These are phyloP conservation scores for Coemansia sp. DNA, from an alignment of 192 early-diverging fungal genomes.

Conservation along the genomic window DNA sequence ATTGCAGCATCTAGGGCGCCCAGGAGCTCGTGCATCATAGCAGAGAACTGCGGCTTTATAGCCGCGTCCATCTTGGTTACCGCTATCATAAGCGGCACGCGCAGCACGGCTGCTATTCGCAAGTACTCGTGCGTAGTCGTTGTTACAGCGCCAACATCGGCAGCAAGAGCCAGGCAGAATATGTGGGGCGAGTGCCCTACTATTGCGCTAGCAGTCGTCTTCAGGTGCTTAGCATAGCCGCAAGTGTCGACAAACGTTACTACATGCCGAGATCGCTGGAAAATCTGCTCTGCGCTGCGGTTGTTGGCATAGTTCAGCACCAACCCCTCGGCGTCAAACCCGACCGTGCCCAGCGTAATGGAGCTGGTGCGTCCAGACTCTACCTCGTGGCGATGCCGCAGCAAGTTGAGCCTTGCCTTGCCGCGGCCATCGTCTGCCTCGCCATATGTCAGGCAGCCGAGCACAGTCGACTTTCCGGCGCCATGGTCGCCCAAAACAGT, in stretches of 20 bases:
- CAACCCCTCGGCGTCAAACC: constrained; percentile 71
- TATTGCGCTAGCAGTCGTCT: constrained; percentile 90
- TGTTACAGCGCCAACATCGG: constrained; percentile 64
- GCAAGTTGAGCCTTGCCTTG: constrained; percentile 78
- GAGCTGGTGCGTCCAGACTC: constrained; percentile 92
- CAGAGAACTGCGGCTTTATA: constrained; percentile 56
- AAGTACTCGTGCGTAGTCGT: constrained; percentile 81
- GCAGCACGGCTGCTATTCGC: constrained; percentile 76
- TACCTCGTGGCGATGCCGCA: constrained; percentile 92
- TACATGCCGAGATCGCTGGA: constrained; percentile 71
- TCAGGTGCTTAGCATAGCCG: constrained; percentile 86
- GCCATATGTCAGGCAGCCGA: constrained; percentile 81
- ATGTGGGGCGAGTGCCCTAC: constrained; percentile 88
- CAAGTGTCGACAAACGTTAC: constrained; percentile 89
- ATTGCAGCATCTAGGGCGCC: constrained; percentile 40
- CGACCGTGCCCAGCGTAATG: constrained; percentile 84
- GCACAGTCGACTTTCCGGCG: constrained; percentile 84
- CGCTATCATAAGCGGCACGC: constrained; percentile 80
- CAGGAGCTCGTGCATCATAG: constrained; percentile 57
- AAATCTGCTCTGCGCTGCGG: constrained; percentile 82
- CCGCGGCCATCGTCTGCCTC: constrained; percentile 88
- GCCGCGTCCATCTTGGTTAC: constrained; percentile 87
- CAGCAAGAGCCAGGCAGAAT: constrained; percentile 83
- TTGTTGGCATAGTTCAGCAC: constrained; percentile 79
- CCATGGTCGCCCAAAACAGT: constrained; percentile 83